Evolutionary conservation across 2,329 filamentous ascomycete species (phyloP).

Genomic region (Nemania sp.): DNA sequence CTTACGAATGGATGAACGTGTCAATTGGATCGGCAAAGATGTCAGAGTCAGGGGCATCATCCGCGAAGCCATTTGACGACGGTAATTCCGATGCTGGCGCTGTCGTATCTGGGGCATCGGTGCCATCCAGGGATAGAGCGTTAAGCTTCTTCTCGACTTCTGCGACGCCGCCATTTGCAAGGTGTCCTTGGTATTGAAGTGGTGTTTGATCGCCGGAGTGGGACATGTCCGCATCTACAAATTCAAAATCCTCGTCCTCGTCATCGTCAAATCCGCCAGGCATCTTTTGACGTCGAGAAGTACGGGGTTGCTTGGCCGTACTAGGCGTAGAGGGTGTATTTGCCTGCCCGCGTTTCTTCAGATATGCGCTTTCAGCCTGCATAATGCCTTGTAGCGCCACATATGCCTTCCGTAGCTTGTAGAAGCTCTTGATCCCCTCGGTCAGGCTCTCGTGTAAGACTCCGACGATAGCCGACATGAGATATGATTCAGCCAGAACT

Average conservation of each 20-base stretch:
- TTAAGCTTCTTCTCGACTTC: conserved; percentile 35
- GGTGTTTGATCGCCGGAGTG: conserved; percentile 50
- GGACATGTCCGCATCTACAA: conserved; percentile 59
- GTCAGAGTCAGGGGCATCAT: conserved; percentile 59
- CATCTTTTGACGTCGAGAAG: conserved; percentile 25
- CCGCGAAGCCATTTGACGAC: conserved; percentile 30
- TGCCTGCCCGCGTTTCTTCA: conserved; percentile 42
- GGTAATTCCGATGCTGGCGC: background rate
- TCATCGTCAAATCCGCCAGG: conserved; percentile 35
- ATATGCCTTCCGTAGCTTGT: conserved; percentile 88
- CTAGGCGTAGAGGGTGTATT: conserved; percentile 28
- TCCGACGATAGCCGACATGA: conserved; percentile 86
- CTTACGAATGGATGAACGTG: conserved; percentile 70
- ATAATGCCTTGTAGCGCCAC: conserved; percentile 79
- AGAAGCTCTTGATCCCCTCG: conserved; percentile 88
- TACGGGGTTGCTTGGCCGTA: conserved; percentile 18
- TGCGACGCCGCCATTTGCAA: conserved; percentile 38
- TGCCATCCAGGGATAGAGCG: conserved; percentile 30
- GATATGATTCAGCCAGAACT: conserved; percentile 79
- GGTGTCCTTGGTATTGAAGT: conserved; percentile 50
- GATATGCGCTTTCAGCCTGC: conserved; percentile 67
- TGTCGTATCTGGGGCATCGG: conserved; percentile 7
- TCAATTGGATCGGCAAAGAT: conserved; percentile 77
- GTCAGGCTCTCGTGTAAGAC: conserved; percentile 92
- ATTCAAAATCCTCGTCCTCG: conserved; percentile 48